These are phyloP conservation scores for Lecanicillium sp. DNA, from an alignment of 2,329 filamentous ascomycete species.

Conservation along the genomic window DNA sequence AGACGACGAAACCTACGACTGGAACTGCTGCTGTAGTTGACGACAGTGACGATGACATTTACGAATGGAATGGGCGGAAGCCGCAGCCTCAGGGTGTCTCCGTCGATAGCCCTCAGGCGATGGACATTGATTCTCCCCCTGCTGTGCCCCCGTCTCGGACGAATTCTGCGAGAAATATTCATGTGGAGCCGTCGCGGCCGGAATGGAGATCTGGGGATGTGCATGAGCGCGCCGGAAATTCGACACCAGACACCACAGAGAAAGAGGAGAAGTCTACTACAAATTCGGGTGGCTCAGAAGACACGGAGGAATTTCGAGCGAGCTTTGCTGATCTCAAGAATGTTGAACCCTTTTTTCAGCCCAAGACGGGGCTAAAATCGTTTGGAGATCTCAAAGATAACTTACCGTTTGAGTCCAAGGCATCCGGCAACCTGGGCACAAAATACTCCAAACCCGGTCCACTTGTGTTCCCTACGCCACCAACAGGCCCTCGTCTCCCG, in stretches of 20 bases:
- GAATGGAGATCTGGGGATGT: conserved; percentile 49
- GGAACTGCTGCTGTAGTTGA: conserved; percentile 39
- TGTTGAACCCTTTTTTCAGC: conserved; percentile 43
- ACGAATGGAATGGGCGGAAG: conserved; percentile 26
- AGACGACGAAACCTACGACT: conserved; percentile 43
- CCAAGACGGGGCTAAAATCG: conserved; percentile 41
- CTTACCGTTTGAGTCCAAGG: conserved; percentile 47
- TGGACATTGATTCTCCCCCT: conserved; percentile 55
- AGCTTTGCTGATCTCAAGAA: conserved; percentile 48
- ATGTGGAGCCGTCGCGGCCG: conserved; percentile 48
- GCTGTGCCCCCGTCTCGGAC: conserved; percentile 15
- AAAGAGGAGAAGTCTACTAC: conserved; percentile 23
- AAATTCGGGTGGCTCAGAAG: conserved; percentile 42
- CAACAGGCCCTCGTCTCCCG: conserved; percentile 40
- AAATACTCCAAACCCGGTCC: conserved; percentile 23
- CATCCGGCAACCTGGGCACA: conserved; percentile 33
- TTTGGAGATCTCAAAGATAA: conserved; percentile 47
- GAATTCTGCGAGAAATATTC: conserved; percentile 39
- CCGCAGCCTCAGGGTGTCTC: conserved; percentile 18
- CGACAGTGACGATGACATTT: conserved; percentile 33
- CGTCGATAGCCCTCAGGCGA: conserved; percentile 46
- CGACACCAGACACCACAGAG: conserved; percentile 1
- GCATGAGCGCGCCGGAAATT: background rate
- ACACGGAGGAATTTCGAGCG: conserved; percentile 45
- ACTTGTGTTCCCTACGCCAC: conserved; percentile 39